phyloP scores from a whole-genome alignment of 257 asterid species.

The Nemophila menziesii region DNA sequence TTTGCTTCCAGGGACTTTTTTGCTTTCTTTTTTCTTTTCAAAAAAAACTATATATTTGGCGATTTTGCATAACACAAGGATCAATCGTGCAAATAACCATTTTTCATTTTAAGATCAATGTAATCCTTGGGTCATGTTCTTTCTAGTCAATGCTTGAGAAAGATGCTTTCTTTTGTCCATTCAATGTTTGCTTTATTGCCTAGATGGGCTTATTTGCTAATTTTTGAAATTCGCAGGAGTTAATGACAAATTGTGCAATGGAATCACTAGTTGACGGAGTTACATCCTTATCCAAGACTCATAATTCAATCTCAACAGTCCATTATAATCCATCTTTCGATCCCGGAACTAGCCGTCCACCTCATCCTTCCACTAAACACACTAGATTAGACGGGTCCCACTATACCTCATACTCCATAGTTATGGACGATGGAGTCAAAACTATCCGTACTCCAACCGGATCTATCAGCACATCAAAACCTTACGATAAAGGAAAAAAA shows the following conservation, averaged over 20 bases:
- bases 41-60: no score
- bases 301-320: conserved; percentile 21
- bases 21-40: no score
- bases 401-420: conserved; percentile 22
- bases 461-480: conserved; percentile 27
- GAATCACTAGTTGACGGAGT: conserved; percentile 59
- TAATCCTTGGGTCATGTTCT: background rate
- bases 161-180: no score
- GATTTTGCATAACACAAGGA: no score
- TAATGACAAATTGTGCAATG: conserved; percentile 31
- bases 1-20: no score
- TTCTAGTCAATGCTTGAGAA: background rate
- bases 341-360: conserved; percentile 36
- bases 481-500: conserved; percentile 17
- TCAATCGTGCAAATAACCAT: background rate
- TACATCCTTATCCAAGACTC: conserved; percentile 39
- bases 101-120: background rate
- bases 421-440: conserved; percentile 27
- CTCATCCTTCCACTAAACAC: conserved; percentile 40
- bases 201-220: conserved; percentile 14
- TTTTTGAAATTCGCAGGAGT: conserved; percentile 21
- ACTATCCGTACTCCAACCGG: conserved; percentile 18
- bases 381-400: conserved; percentile 29
- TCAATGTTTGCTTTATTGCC: conserved; percentile 14
- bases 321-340: conserved; percentile 26